phyloP scores from a whole-genome alignment of 2,329 filamentous ascomycete species.

The Bisporella sp. region DNA sequence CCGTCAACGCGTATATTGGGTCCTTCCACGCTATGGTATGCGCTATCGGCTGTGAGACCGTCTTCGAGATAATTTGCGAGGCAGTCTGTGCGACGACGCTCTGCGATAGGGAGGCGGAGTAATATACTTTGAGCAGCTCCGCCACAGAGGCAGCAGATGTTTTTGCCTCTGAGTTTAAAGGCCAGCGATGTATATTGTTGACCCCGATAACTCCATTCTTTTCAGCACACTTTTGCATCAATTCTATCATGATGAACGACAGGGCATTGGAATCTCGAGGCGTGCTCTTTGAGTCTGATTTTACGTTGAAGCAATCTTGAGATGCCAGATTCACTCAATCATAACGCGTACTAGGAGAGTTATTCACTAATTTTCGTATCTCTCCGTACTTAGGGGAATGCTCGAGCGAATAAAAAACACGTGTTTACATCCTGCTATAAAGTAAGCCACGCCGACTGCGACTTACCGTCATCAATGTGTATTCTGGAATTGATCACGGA shows the following conservation, averaged over 20 bases:
- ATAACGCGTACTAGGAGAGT: not conserved
- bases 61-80: too few species aligned
- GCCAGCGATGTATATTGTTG: conserved; percentile 27
- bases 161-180: conserved; percentile 20
- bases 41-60: too few species aligned
- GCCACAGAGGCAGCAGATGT: conserved; percentile 20
- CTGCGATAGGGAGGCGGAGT: not conserved
- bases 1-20: too few species aligned
- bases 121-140: conserved; percentile 9
- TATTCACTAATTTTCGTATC: conserved; percentile 13
- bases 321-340: conserved; percentile 2
- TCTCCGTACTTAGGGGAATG: conserved; percentile 11
- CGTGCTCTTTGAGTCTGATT: conserved; percentile 1
- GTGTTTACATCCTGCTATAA: conserved; percentile 3
- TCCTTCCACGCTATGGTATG: too few species aligned
- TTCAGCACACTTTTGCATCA: conserved; percentile 26
- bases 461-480: too few species aligned
- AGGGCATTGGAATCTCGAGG: conserved; percentile 7
- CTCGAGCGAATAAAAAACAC: conserved; percentile 11
- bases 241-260: conserved; percentile 8
- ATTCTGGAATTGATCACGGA: too few species aligned
- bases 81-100: too few species aligned
- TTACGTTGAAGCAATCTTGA: conserved; percentile 13
- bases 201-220: conserved; percentile 27
- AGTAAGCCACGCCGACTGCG: too few species aligned